phyloP scores from a whole-genome alignment of 306 rosid species.

The Abrus pulchellus region DNA sequence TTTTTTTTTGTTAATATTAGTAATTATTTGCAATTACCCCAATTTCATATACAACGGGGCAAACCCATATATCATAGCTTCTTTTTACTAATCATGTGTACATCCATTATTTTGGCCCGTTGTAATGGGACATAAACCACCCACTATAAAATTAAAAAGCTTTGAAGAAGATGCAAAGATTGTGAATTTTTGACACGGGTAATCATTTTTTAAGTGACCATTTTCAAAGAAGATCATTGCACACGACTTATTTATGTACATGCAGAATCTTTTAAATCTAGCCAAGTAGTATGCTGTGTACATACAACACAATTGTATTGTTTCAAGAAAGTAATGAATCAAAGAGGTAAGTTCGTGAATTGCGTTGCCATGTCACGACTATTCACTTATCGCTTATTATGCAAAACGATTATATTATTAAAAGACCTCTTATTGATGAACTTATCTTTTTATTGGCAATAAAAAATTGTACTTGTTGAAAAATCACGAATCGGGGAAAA shows the following conservation, averaged over 20 bases:
- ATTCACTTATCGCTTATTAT: neutral
- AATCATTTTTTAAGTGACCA: slow-evolving; percentile 17
- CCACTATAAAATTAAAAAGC: neutral
- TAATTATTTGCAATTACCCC: neutral
- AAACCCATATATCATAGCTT: neutral
- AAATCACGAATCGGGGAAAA: neutral
- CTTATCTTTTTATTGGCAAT: too few relatives aligned
- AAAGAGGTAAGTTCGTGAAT: neutral
- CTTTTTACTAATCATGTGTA: neutral
- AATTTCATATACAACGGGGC: neutral
- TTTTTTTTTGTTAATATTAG: neutral
- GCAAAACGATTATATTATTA: too few relatives aligned
- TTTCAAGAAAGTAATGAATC: slow-evolving; percentile 8
- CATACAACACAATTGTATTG: neutral
- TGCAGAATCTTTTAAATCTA: neutral
- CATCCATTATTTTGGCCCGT: neutral
- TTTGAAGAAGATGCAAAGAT: slow-evolving; percentile 14
- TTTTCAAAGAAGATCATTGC: slow-evolving; percentile 1
- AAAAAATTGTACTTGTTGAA: neutral
- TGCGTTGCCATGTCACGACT: neutral
- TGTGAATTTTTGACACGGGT: neutral
- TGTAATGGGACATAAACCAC: neutral
- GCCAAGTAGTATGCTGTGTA: neutral
- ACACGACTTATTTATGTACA: neutral
- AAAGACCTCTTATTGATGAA: too few relatives aligned